phyloP scores from a whole-genome alignment of 495 filamentous ascomycete genomes.

The Penicillium egyptiacum region DNA sequence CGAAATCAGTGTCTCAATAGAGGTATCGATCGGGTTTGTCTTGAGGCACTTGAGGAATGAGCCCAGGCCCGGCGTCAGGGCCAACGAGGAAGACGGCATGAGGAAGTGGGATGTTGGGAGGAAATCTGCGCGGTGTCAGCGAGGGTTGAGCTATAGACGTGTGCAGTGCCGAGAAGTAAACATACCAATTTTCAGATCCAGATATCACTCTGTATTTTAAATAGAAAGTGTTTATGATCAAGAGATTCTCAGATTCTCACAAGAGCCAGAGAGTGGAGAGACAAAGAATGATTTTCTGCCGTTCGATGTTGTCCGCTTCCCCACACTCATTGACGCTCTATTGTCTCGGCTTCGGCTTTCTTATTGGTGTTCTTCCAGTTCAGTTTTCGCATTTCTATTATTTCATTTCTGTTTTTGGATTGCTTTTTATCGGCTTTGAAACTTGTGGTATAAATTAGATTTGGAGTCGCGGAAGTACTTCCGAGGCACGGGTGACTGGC shows the following conservation, averaged over 20 bases:
- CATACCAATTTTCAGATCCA: constrained; percentile 3
- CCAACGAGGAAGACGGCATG: constrained; percentile 52
- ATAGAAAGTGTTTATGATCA: not conserved
- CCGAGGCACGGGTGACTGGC: constrained; percentile 47
- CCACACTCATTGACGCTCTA: constrained; percentile 27
- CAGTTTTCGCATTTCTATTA: constrained; percentile 10
- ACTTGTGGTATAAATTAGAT: constrained; percentile 16
- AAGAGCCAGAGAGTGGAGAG: constrained; percentile 22
- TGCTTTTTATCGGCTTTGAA: constrained; percentile 7
- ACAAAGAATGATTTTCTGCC: constrained; percentile 34
- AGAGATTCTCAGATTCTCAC: constrained; percentile 1
- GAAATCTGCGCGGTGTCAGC: constrained; percentile 9
- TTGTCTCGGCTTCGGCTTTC: constrained; percentile 19
- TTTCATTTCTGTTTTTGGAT: constrained; percentile 8
- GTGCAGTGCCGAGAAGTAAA: not conserved
- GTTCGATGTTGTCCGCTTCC: constrained; percentile 34
- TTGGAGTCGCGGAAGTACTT: constrained; percentile 32
- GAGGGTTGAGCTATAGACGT: not conserved
- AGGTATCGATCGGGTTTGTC: constrained; percentile 68
- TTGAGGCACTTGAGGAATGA: constrained; percentile 78
- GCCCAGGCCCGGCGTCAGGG: constrained; percentile 66
- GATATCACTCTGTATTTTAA: not conserved
- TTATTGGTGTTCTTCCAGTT: constrained; percentile 9
- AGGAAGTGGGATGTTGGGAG: constrained; percentile 27
- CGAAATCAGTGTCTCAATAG: constrained; percentile 79